Conservation (phyloP, 345 rosid genomes). For the Eucalyptus pauciflora region DNA sequence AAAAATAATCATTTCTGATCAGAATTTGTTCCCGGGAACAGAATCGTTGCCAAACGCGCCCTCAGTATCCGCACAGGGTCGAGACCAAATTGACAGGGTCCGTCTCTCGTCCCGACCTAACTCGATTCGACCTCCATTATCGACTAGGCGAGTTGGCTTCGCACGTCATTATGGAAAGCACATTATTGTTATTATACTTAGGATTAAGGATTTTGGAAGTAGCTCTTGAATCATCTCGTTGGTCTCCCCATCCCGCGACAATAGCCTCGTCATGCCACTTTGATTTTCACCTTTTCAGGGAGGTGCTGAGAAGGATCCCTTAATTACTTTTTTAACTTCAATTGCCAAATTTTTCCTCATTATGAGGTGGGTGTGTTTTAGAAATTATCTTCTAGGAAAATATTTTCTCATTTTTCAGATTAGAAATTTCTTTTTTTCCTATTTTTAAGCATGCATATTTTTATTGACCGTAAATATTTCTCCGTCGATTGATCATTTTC, state of each 20-base stretch:
- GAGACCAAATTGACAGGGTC: not conserved
- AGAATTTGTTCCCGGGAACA: too few species aligned
- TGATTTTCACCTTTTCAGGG: not conserved
- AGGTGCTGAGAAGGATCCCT: not conserved
- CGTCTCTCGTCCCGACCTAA: not conserved
- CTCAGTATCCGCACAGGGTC: not conserved
- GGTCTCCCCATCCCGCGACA: not conserved
- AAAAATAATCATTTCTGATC: too few species aligned
- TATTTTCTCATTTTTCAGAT: not conserved
- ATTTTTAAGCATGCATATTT: not conserved
- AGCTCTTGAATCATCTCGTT: not conserved
- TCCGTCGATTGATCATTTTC: accelerated
- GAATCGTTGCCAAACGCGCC: too few species aligned
- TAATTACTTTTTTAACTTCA: not conserved
- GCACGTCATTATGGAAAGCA: not conserved
- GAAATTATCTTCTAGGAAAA: not conserved
- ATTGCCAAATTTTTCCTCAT: not conserved
- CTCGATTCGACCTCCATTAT: not conserved
- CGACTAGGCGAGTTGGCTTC: not conserved
- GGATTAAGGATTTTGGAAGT: not conserved
- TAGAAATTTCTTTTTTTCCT: not conserved
- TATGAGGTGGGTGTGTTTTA: not conserved
- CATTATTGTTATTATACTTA: not conserved
- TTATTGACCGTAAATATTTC: not conserved
- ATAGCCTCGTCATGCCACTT: not conserved